Percentiles rank a stretch among this genome's conserved stretches.
Conservation (phyloP, 176 grass and related monocot species). For the Zea luxurians region DNA sequence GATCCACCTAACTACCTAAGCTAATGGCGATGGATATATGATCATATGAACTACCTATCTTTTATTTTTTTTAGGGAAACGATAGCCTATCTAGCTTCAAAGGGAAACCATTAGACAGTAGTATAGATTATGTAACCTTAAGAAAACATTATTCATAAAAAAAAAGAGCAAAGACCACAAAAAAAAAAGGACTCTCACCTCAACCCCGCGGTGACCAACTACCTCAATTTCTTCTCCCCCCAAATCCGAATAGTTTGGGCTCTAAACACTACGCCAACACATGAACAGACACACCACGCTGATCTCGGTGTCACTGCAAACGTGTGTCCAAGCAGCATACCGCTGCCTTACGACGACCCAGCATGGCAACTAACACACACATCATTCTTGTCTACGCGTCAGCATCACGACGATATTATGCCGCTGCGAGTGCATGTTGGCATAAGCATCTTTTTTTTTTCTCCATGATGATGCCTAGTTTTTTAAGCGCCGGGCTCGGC, state of each 20-base stretch:
- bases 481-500: not conserved
- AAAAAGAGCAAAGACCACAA: conserved; percentile 9
- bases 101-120: not conserved
- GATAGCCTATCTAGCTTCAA: conserved; percentile 11
- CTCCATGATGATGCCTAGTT: conserved; percentile 5
- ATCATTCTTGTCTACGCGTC: conserved; percentile 5
- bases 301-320: conserved; percentile 20
- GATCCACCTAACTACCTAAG: not conserved
- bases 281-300: not conserved
- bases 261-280: conserved; percentile 25
- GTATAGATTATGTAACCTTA: conserved; percentile 6
- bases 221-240: conserved; percentile 36
- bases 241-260: conserved; percentile 29
- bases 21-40: conserved; percentile 15
- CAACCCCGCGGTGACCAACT: conserved; percentile 50
- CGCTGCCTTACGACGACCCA: not conserved
- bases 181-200: conserved; percentile 19
- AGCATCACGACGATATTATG: not conserved
- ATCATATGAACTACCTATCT: conserved; percentile 22
- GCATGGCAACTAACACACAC: not conserved
- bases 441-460: not conserved
- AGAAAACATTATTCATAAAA: not conserved
- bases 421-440: conserved; percentile 12
- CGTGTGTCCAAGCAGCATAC: conserved; percentile 21
- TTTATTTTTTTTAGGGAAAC: not conserved